Evolutionary conservation across 179 eudicot genomes (phyloP).

Genomic region (Heliamphora pulchella): DNA sequence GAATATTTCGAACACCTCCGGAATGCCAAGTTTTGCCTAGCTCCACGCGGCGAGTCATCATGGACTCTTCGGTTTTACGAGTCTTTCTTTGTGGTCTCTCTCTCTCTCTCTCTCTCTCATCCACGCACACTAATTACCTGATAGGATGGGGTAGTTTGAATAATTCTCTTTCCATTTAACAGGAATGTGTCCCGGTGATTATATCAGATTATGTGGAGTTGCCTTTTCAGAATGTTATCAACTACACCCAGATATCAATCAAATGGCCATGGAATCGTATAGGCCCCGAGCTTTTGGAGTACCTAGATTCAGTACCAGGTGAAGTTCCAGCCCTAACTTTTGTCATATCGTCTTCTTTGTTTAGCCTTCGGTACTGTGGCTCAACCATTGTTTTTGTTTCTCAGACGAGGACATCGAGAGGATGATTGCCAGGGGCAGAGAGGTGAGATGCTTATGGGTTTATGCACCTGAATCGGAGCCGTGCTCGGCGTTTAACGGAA

Average conservation of each 20-base stretch:
- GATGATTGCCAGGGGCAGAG: slow-evolving; percentile 68
- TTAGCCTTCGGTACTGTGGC: neutral
- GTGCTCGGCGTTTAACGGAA: slow-evolving; percentile 75
- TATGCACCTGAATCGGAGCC: slow-evolving; percentile 68
- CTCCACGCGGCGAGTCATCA: slow-evolving; percentile 98
- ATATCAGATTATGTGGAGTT: slow-evolving; percentile 80
- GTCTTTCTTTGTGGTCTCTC: slow-evolving; percentile 84
- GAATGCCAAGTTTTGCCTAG: slow-evolving; percentile 90
- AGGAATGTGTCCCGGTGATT: slow-evolving; percentile 96
- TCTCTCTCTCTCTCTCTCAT: slow-evolving; percentile 23
- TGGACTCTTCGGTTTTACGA: slow-evolving; percentile 97
- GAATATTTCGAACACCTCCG: slow-evolving; percentile 85
- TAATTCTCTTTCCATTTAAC: slow-evolving; percentile 22
- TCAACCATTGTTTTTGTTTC: slow-evolving; percentile 10
- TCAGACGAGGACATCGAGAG: slow-evolving; percentile 69
- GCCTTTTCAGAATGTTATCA: slow-evolving; percentile 82
- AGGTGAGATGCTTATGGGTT: slow-evolving; percentile 71
- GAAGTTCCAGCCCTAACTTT: neutral
- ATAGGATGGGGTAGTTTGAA: neutral
- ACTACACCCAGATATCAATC: slow-evolving; percentile 76
- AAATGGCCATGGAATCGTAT: slow-evolving; percentile 86
- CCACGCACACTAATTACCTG: neutral
- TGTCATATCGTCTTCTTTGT: neutral
- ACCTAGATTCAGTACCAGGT: slow-evolving; percentile 91
- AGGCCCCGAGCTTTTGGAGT: slow-evolving; percentile 67